Base-by-base conservation (phyloP, 768 basidiomycete species). In the Leccinum olivaceopallidum region DNA sequence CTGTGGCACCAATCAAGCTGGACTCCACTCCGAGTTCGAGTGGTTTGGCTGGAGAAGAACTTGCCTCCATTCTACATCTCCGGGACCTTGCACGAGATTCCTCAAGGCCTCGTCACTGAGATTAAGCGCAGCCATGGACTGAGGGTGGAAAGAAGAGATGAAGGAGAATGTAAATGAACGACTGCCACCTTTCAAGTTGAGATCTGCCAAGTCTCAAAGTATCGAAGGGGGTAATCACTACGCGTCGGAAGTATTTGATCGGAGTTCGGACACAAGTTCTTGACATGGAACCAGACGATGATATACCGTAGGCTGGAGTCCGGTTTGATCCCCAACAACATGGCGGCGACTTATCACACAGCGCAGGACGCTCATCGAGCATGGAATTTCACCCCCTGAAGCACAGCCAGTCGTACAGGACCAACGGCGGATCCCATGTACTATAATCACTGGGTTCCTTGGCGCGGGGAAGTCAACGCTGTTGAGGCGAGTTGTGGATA, bases 381-480 rank as follows among this genome's bases (percentile, higher is more conserved):
- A 67, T 13, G 63, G 57, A 24, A 32, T 18, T 36, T 42, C 10
- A 8, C n/a, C 52, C 13, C 13, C 34, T 1, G 42, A 55, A 56
- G 28, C 49, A 28, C 16, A 8, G 2, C 26, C 44, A 20, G 48
- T 56, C 48, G 50, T 24, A n/a, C 65, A 65, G 42, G 57, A 65
- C 13, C n/a, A 69, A 20, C 63, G 62, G 28, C 77, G 77, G 56
- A 89, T 96, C 1, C 96, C 96, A 4, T 82, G 97, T 26, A 98
- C 96, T 5, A 90, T 98, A 59, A 91, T 98, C 58, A 95, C 91
- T 57, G 96, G 96, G 16, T 98, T 96, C 68, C 84, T 98, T 3
- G 96, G 96, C 53, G 90, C 90, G 18, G 96, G 96, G 52, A 98
- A 98, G 76, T 94, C 93, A 3, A 98, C 96, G 0, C 77, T 98